Conservation (phyloP, 441 rosid species). For the Pelargonium fulgidum region DNA sequence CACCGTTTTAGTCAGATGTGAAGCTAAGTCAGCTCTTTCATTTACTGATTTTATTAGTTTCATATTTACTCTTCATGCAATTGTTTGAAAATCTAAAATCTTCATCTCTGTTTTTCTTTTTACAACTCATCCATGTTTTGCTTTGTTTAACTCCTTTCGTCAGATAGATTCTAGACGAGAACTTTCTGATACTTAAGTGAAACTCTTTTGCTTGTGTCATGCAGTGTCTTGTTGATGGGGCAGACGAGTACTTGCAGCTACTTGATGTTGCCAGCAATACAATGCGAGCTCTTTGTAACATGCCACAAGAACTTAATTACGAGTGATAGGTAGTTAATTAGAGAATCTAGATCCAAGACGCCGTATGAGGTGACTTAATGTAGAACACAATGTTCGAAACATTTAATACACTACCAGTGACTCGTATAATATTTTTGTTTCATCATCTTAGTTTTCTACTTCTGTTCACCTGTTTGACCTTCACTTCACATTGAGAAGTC, state of each 20-base stretch:
- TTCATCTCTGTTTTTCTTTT: not conserved
- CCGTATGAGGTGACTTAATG: not conserved
- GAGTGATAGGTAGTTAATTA: constrained; percentile 23
- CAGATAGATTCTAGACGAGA: not conserved
- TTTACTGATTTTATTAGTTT: not conserved
- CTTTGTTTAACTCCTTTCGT: not conserved
- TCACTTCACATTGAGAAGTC: not conserved
- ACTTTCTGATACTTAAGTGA: constrained; percentile 4
- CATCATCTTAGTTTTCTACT: not conserved
- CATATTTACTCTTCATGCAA: not conserved
- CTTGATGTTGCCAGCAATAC: constrained; percentile 67
- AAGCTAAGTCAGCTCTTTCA: not conserved
- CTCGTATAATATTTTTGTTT: not conserved
- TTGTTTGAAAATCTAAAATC: not conserved
- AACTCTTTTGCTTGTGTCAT: constrained; percentile 14
- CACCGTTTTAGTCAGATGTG: not conserved
- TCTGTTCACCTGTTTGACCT: constrained; percentile 1
- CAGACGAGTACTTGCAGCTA: constrained; percentile 91
- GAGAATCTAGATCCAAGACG: not conserved
- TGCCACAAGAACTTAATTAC: constrained; percentile 55
- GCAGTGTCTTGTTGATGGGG: constrained; percentile 88
- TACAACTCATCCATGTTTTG: not conserved
- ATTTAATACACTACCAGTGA: not conserved
- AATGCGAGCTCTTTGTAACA: constrained; percentile 46
- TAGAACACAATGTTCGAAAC: not conserved